Evolutionary conservation across 164 flowering plant species (phyloP).

Genomic region (Brasenia schreberi): DNA sequence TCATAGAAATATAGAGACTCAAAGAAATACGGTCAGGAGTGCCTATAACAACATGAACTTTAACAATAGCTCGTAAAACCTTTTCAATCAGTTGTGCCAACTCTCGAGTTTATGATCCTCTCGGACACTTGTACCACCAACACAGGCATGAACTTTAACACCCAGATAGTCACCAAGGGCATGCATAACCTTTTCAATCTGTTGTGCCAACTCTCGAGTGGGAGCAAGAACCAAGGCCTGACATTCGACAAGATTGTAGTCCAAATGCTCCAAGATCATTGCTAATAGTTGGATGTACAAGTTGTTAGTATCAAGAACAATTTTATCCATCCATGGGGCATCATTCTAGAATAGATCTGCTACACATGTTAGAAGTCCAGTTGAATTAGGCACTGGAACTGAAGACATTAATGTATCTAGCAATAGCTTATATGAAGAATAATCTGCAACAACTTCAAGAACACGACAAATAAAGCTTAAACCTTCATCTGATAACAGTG

Average conservation of each 20-base stretch:
- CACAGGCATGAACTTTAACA: conserved; percentile 89
- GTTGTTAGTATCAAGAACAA: conserved; percentile 28
- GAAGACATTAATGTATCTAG: conserved; percentile 25
- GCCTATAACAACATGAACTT: conserved; percentile 78
- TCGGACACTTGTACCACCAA: conserved; percentile 90
- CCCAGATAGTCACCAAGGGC: conserved; percentile 84
- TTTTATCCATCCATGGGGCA: conserved; percentile 95
- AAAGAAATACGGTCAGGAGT: conserved; percentile 89
- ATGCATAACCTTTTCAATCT: conserved; percentile 85
- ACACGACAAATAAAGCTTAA: conserved; percentile 63
- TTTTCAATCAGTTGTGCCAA: too few species aligned
- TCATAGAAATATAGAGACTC: too few species aligned
- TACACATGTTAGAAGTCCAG: conserved; percentile 42
- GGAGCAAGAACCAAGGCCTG: conserved; percentile 84
- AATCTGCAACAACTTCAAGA: conserved; percentile 84
- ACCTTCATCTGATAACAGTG: conserved; percentile 55
- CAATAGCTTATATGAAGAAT: conserved; percentile 29
- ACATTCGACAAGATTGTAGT: conserved; percentile 52
- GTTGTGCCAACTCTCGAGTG: conserved; percentile 79
- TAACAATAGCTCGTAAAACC: too few species aligned
- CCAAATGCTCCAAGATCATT: conserved; percentile 76
- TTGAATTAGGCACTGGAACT: conserved; percentile 63
- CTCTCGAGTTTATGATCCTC: conserved; percentile 78
- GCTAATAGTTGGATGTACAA: conserved; percentile 71
- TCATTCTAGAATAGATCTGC: conserved; percentile 77